Evolutionary conservation across 129 eudicot species (phyloP).

Genomic region (Glebionis coronaria): DNA sequence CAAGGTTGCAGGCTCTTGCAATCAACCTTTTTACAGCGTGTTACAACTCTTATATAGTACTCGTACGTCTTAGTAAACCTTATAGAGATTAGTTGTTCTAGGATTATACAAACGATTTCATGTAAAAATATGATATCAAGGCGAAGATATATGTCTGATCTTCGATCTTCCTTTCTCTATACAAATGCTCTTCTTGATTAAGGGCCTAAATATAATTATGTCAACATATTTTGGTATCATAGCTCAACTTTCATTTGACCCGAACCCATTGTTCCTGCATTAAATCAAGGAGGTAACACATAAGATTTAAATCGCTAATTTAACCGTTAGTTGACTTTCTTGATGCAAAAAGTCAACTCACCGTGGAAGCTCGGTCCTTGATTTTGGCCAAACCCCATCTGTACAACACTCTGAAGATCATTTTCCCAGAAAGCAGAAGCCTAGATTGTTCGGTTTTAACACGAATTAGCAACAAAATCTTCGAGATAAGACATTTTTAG

Average conservation of each 20-base stretch:
- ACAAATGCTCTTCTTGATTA: constrained; percentile 57
- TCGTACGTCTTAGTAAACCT: constrained; percentile 8
- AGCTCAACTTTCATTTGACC: constrained; percentile 75
- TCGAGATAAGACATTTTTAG: neutral
- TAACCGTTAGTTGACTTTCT: constrained; percentile 17
- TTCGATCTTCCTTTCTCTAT: constrained; percentile 50
- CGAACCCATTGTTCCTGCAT: constrained; percentile 50
- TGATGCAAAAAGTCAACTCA: constrained; percentile 27
- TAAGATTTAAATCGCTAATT: constrained; percentile 18
- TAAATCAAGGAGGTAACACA: constrained; percentile 4
- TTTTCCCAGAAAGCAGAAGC: constrained; percentile 62
- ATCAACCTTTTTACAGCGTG: constrained; percentile 33
- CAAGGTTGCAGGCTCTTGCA: constrained; percentile 28
- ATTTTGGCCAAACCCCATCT: constrained; percentile 74
- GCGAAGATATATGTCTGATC: constrained; percentile 22
- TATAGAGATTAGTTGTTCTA: constrained; percentile 50
- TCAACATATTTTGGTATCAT: constrained; percentile 37
- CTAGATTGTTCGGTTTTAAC: constrained; percentile 28
- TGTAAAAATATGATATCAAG: constrained; percentile 40
- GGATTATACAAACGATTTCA: constrained; percentile 37
- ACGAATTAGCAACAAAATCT: constrained; percentile 8
- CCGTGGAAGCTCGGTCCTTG: constrained; percentile 56
- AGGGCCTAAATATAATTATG: constrained; percentile 46
- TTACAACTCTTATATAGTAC: constrained; percentile 30
- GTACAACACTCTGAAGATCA: constrained; percentile 79